Evolutionary conservation across 129 eudicot species (phyloP).

Genomic region (Helianthus tuberosus): DNA sequence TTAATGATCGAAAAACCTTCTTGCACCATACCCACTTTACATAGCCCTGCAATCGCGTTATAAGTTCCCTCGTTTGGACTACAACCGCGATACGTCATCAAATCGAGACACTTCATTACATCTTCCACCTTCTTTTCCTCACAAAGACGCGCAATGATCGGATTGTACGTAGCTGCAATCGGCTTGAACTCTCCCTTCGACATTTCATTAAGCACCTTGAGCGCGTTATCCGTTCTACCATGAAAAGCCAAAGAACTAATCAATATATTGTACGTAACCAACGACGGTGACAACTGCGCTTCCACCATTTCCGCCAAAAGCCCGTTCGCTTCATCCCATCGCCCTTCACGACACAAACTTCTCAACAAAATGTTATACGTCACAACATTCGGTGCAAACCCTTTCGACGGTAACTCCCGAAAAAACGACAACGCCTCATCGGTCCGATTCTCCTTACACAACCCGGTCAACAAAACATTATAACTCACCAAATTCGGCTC

Average conservation of each 20-base stretch:
- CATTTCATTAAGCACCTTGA: conserved; percentile 68
- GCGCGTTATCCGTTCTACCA: conserved; percentile 74
- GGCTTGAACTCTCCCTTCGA: conserved; percentile 54
- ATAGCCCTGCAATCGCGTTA: conserved; percentile 67
- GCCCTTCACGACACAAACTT: conserved; percentile 68
- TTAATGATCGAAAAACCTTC: conserved; percentile 79
- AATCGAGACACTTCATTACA: conserved; percentile 69
- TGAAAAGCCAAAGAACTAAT: conserved; percentile 72
- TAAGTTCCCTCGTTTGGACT: conserved; percentile 74
- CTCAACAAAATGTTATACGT: conserved; percentile 74
- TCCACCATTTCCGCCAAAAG: conserved; percentile 78
- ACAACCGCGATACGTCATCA: conserved; percentile 59
- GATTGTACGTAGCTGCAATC: conserved; percentile 72
- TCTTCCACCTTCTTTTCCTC: conserved; percentile 66
- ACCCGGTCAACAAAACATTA: conserved; percentile 77
- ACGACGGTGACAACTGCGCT: conserved; percentile 58
- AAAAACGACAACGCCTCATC: conserved; percentile 75
- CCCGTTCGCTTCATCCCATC: conserved; percentile 79
- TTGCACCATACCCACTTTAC: conserved; percentile 64
- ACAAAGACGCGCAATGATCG: conserved; percentile 62
- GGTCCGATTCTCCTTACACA: conserved; percentile 70
- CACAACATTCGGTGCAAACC: conserved; percentile 74
- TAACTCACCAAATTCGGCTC: conserved; percentile 80
- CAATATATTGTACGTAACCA: conserved; percentile 69
- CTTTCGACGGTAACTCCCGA: conserved; percentile 69